Conservation (phyloP, 1,284 basidiomycete species). For the Xerocomus nothofagi region DNA sequence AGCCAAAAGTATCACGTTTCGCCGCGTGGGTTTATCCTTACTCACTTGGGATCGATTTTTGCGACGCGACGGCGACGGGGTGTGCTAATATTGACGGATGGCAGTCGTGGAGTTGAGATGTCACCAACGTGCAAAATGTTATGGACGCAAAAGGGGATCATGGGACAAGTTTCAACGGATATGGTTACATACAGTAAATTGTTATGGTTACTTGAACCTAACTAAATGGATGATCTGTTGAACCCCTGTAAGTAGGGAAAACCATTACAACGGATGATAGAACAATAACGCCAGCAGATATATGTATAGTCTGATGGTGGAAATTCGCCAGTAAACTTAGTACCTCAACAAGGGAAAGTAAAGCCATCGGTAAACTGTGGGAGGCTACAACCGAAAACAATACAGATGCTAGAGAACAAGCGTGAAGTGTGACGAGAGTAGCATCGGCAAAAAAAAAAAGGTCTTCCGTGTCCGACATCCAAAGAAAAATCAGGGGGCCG, state of each 20-base stretch:
- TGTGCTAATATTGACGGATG: neutral
- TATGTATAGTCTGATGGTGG: neutral
- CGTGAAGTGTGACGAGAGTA: neutral
- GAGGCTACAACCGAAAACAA: neutral
- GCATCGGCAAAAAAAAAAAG: neutral
- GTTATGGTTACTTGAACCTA: neutral
- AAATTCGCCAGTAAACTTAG: constrained; percentile 17
- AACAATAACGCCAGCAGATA: neutral
- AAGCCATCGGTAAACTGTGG: neutral
- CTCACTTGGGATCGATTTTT: constrained; percentile 5
- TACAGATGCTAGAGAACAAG: constrained; percentile 4
- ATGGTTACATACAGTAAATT: neutral
- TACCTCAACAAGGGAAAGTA: constrained; percentile 1
- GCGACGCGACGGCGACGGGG: neutral
- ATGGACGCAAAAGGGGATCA: too few species aligned
- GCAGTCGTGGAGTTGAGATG: neutral
- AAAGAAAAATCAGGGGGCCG: neutral
- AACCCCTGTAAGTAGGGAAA: neutral
- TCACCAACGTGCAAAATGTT: too few species aligned
- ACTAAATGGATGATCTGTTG: neutral
- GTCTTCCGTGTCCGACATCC: neutral
- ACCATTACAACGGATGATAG: neutral
- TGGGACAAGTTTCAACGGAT: neutral
- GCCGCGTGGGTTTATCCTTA: constrained; percentile 6
- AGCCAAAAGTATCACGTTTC: constrained; percentile 7